Evolutionary conservation across 345 rosid species (phyloP).

Genomic region (Eucalyptus urophylla): DNA sequence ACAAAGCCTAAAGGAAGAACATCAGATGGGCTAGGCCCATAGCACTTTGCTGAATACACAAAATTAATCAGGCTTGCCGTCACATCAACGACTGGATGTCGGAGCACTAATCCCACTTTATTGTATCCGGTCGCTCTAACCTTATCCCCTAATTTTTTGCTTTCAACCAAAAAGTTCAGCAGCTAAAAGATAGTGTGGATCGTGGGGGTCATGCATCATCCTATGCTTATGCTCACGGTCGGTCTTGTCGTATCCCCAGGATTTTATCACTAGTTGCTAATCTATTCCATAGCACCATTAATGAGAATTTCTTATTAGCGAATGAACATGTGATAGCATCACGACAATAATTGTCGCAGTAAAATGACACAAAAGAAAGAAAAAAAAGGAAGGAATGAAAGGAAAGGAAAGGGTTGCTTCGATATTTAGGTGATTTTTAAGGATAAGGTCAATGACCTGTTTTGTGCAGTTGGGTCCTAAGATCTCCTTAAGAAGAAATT

Average conservation of each 20-base stretch:
- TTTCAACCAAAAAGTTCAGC: not conserved
- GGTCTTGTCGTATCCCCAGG: not conserved
- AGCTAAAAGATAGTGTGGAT: not conserved
- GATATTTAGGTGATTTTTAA: not conserved
- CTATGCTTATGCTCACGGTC: not conserved
- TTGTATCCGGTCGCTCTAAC: not conserved
- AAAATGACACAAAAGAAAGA: not conserved
- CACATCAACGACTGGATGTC: not conserved
- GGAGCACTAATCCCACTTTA: not conserved
- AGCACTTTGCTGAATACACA: not conserved
- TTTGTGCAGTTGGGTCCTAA: not conserved
- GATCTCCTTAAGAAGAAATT: not conserved
- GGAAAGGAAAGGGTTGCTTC: not conserved
- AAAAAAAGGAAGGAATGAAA: too few species aligned
- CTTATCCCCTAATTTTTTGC: not conserved
- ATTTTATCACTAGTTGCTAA: not conserved
- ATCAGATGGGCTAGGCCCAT: not conserved
- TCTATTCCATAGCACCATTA: not conserved
- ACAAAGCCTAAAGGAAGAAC: not conserved
- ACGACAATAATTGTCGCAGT: not conserved
- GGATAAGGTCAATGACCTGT: not conserved
- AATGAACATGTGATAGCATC: not conserved
- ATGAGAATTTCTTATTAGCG: not conserved
- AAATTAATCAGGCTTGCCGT: not conserved
- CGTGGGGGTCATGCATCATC: not conserved